Evolutionary conservation across 1,139 yeast genomes (phyloP).

Genomic region (Suhomyces choctaworum): DNA sequence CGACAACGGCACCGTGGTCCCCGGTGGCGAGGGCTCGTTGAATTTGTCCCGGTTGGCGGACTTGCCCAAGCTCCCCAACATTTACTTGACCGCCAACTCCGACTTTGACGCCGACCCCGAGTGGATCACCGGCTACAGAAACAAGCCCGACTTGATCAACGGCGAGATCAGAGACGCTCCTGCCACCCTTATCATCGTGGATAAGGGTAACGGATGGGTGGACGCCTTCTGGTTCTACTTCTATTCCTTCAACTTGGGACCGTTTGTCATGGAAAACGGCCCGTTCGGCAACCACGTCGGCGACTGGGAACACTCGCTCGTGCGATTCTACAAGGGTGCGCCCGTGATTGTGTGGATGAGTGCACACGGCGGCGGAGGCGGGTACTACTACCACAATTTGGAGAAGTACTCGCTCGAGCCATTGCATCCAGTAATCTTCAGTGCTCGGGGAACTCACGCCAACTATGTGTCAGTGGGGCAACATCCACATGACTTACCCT

Average conservation of each 20-base stretch:
- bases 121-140: slow-evolving; percentile 77
- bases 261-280: slow-evolving; percentile 95
- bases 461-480: slow-evolving; percentile 96
- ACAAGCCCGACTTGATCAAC: slow-evolving; percentile 66
- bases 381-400: slow-evolving; percentile 71
- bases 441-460: slow-evolving; percentile 97
- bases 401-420: slow-evolving; percentile 60
- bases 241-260: slow-evolving; percentile 91
- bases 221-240: slow-evolving; percentile 97
- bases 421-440: slow-evolving; percentile 70
- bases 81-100: slow-evolving; percentile 59
- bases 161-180: slow-evolving; percentile 79
- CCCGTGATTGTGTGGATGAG: slow-evolving; percentile 98
- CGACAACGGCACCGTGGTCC: slow-evolving; percentile 48
- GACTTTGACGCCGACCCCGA: slow-evolving; percentile 78
- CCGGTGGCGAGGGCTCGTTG: slow-evolving; percentile 38
- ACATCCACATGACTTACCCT: slow-evolving; percentile 93
- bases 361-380: slow-evolving; percentile 97
- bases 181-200: slow-evolving; percentile 77
- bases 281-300: slow-evolving; percentile 98
- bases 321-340: slow-evolving; percentile 74
- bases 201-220: slow-evolving; percentile 88
- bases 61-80: slow-evolving; percentile 28
- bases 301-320: slow-evolving; percentile 96
- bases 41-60: slow-evolving; percentile 40